These are phyloP conservation scores for Talaromyces stipitatus DNA, from an alignment of 495 filamentous ascomycete species.

Conservation along the genomic window DNA sequence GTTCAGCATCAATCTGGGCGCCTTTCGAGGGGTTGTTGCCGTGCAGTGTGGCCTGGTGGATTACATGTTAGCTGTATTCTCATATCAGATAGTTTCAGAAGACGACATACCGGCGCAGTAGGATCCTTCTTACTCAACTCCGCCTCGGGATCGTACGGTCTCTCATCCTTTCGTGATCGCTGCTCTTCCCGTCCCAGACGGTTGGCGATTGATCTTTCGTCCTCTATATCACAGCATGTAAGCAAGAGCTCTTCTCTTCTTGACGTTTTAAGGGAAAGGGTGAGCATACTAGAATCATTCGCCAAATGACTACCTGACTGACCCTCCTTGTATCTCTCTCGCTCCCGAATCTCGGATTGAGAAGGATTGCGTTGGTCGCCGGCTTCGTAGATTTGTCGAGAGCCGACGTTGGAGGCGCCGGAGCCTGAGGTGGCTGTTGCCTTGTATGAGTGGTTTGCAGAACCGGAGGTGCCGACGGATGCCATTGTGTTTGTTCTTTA, in stretches of 20 bases:
- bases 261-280: background rate
- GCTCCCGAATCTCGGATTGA: constrained; percentile 44
- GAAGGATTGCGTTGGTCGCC: constrained; percentile 66
- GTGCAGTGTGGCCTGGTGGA: constrained; percentile 53
- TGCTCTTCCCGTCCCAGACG: constrained; percentile 56
- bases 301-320: constrained; percentile 54
- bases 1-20: constrained; percentile 61
- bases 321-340: constrained; percentile 60
- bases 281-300: constrained; percentile 59
- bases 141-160: constrained; percentile 43
- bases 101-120: constrained; percentile 54
- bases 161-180: constrained; percentile 32
- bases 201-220: constrained; percentile 73
- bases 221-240: constrained; percentile 42
- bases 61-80: background rate
- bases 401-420: constrained; percentile 47
- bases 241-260: background rate
- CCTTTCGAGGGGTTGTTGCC: constrained; percentile 66
- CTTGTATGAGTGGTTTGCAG: constrained; percentile 3
- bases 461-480: background rate
- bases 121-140: constrained; percentile 55
- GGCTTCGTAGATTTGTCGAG: constrained; percentile 46
- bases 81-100: background rate
- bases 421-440: constrained; percentile 10
- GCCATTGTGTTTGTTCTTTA: constrained; percentile 3